A percentile compares a stretch with the other conserved stretches of the same genome.
Evolutionary conservation across 2,329 filamentous ascomycete species (phyloP).

Genomic region (Tolypocladium nubicola): DNA sequence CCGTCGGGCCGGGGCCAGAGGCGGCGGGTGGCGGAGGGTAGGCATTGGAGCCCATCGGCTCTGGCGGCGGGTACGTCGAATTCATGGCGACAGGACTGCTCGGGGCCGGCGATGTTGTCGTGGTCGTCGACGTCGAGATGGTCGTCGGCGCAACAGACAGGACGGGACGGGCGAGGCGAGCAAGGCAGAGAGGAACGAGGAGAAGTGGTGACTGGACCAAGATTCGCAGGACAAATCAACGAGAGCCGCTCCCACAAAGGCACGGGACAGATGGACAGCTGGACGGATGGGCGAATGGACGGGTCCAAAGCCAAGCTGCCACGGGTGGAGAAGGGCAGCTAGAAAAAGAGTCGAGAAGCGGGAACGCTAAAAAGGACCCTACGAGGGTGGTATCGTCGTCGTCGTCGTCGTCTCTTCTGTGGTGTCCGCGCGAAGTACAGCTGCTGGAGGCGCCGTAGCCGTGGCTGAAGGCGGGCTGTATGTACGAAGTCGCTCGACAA

Average conservation of each 20-base stretch:
- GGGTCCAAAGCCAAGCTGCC: not conserved
- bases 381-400: not conserved
- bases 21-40: slow-evolving; percentile 13
- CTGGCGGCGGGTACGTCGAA: slow-evolving; percentile 17
- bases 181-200: not conserved
- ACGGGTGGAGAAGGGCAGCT: not conserved
- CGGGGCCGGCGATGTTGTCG: not conserved
- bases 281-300: not conserved
- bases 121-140: not conserved
- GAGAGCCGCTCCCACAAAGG: not conserved
- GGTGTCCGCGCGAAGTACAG: not conserved
- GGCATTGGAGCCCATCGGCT: slow-evolving; percentile 14
- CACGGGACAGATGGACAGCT: not conserved
- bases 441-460: not conserved
- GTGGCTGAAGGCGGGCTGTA: not conserved
- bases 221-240: not conserved
- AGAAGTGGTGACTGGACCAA: not conserved
- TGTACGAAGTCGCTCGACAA: not conserved
- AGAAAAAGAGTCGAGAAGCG: not conserved
- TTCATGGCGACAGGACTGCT: slow-evolving; percentile 13
- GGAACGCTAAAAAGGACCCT: not conserved
- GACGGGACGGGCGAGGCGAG: not conserved
- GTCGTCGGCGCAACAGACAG: not conserved
- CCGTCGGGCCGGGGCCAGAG: slow-evolving; percentile 7
- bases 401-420: too few species aligned